These are phyloP conservation scores for Boletus reticulatus DNA, from an alignment of 768 basidiomycete genomes.

Conservation along the genomic window DNA sequence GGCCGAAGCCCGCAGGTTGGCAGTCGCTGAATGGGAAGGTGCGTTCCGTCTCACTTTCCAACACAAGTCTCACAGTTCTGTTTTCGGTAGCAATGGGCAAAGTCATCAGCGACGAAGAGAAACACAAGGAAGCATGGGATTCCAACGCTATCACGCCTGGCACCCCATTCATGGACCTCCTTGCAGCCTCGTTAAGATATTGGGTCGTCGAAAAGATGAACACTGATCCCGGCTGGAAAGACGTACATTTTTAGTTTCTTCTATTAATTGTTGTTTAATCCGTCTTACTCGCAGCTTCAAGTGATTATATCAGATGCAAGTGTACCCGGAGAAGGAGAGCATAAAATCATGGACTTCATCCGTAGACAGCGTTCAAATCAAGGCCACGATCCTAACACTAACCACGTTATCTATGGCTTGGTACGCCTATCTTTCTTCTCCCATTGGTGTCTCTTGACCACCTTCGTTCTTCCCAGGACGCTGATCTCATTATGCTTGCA, in stretches of 20 bases:
- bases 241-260: conserved; percentile 44
- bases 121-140: conserved; percentile 88
- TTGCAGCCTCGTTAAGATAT: conserved; percentile 86
- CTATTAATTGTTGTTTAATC: neutral
- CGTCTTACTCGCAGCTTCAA: conserved; percentile 59
- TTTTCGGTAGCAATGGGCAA: conserved; percentile 86
- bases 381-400: conserved; percentile 93
- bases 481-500: conserved; percentile 98
- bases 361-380: conserved; percentile 83
- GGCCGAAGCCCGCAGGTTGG: conserved; percentile 81
- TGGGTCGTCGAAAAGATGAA: conserved; percentile 98
- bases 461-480: conserved; percentile 59
- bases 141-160: conserved; percentile 99
- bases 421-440: conserved; percentile 42
- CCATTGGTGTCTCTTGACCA: conserved; percentile 6
- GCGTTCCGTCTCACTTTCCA: conserved; percentile 13
- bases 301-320: conserved; percentile 96
- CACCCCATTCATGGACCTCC: conserved; percentile 95
- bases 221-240: conserved; percentile 93
- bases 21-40: conserved; percentile 86
- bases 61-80: neutral
- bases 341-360: conserved; percentile 99
- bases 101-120: conserved; percentile 74
- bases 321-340: conserved; percentile 98
- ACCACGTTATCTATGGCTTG: conserved; percentile 96